Percentiles rank a stretch among this genome's conserved stretches.
phyloP scores from a whole-genome alignment of 1,284 basidiomycete genomes.

The Ganoderma sp. region DNA sequence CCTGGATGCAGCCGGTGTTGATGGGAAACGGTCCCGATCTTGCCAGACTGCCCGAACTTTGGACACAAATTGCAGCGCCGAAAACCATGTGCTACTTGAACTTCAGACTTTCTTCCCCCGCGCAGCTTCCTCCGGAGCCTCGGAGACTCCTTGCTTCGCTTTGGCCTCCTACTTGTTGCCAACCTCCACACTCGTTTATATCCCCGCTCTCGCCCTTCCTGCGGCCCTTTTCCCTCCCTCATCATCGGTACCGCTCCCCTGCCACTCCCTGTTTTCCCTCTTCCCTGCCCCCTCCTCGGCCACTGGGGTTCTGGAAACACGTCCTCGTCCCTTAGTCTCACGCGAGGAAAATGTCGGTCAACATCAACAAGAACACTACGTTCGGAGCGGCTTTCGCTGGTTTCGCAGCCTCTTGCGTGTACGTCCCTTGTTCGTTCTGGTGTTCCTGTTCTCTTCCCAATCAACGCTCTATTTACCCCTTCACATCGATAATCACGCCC shows the following conservation, averaged over 20 bases:
- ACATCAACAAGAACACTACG: slow-evolving; percentile 52
- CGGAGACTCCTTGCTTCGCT: not conserved
- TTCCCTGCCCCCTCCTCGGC: not conserved
- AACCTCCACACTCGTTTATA: slow-evolving; percentile 16
- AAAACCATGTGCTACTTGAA: slow-evolving; percentile 8
- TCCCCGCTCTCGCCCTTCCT: not conserved
- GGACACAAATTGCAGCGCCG: slow-evolving; percentile 6
- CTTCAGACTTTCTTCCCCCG: slow-evolving; percentile 4
- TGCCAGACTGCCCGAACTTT: slow-evolving; percentile 1
- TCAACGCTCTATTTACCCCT: not conserved
- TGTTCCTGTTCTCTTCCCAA: not conserved
- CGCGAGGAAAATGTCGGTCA: slow-evolving; percentile 17
- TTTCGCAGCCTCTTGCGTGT: slow-evolving; percentile 56
- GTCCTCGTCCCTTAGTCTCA: not conserved
- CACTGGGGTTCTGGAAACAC: slow-evolving; percentile 1
- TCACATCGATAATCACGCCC: not conserved
- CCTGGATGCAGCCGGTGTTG: not conserved
- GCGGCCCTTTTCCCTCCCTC: not conserved
- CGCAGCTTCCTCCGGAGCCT: not conserved
- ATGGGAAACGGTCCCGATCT: slow-evolving; percentile 2
- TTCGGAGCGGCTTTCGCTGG: slow-evolving; percentile 65
- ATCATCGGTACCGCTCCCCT: not conserved
- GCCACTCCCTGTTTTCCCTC: not conserved
- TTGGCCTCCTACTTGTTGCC: not conserved
- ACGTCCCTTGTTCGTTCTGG: slow-evolving; percentile 17